Evolutionary conservation across 1,284 basidiomycete genomes (phyloP).

Genomic region (Psilocybe mexicana): DNA sequence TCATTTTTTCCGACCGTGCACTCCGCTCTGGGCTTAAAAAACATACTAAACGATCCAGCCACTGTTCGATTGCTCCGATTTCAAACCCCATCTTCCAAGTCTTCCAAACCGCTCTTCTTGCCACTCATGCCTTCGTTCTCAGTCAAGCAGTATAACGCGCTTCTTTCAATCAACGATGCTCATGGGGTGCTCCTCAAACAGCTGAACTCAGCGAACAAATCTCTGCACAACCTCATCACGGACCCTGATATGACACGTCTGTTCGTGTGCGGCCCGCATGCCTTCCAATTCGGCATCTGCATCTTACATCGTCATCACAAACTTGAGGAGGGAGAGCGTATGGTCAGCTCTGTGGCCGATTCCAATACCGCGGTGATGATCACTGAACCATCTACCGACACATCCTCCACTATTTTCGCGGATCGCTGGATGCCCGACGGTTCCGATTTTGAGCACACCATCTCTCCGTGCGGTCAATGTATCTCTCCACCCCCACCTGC

Average conservation of each 20-base stretch:
- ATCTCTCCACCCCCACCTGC: background rate
- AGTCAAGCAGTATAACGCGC: background rate
- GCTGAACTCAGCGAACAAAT: background rate
- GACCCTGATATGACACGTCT: background rate
- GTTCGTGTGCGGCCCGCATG: background rate
- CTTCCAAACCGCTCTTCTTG: background rate
- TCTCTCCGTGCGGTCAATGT: background rate
- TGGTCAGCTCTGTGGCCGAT: background rate
- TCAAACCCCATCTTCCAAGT: background rate
- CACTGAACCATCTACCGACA: background rate
- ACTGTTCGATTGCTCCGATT: background rate
- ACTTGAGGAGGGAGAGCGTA: background rate
- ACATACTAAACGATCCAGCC: background rate
- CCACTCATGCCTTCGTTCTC: background rate
- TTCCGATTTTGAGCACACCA: background rate
- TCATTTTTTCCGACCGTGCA: too few species aligned
- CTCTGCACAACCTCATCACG: background rate
- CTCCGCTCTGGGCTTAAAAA: background rate
- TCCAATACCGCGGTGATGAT: background rate
- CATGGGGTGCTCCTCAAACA: background rate
- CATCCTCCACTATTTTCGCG: background rate
- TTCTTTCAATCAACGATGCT: background rate
- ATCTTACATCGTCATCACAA: background rate
- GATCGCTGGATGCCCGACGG: background rate
- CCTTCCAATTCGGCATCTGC: background rate